Conservation (phyloP, 1,139 yeast species). For the Kodamaea alishanica region DNA sequence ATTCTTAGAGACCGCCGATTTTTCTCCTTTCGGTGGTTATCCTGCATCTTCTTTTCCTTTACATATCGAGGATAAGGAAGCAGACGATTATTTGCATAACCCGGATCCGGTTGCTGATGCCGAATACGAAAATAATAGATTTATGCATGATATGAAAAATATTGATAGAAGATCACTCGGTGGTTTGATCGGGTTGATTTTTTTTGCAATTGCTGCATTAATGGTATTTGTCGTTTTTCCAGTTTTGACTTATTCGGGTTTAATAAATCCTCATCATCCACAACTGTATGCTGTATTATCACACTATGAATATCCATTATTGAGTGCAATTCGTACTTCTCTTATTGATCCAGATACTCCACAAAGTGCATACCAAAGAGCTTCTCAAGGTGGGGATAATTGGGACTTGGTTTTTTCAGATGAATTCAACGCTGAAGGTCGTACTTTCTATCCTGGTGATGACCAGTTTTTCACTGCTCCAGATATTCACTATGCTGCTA, state of each 20-base stretch:
- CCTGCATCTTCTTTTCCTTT: constrained; percentile 87
- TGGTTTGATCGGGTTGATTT: constrained; percentile 55
- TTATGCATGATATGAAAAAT: constrained; percentile 53
- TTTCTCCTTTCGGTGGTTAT: constrained; percentile 91
- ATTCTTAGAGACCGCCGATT: constrained; percentile 22
- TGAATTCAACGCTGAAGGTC: constrained; percentile 78
- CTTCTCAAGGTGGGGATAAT: constrained; percentile 49
- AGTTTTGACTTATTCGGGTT: constrained; percentile 70
- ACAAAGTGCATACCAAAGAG: constrained; percentile 40
- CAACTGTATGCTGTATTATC: constrained; percentile 47
- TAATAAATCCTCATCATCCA: constrained; percentile 31
- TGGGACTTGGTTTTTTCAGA: constrained; percentile 79
- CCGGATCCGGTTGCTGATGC: constrained; percentile 92
- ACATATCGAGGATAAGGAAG: constrained; percentile 83
- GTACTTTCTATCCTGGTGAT: constrained; percentile 79
- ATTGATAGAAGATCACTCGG: constrained; percentile 59
- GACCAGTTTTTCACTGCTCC: constrained; percentile 82
- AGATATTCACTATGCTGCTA: constrained; percentile 75
- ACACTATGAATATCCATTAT: constrained; percentile 53
- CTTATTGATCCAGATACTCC: constrained; percentile 85
- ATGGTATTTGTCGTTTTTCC: constrained; percentile 69
- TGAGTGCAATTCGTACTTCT: constrained; percentile 58
- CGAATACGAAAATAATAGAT: constrained; percentile 62
- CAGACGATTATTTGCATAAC: constrained; percentile 87
- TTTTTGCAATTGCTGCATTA: constrained; percentile 57